Conservation (phyloP, 2,329 filamentous ascomycete genomes). For the Diaporthe sp. region DNA sequence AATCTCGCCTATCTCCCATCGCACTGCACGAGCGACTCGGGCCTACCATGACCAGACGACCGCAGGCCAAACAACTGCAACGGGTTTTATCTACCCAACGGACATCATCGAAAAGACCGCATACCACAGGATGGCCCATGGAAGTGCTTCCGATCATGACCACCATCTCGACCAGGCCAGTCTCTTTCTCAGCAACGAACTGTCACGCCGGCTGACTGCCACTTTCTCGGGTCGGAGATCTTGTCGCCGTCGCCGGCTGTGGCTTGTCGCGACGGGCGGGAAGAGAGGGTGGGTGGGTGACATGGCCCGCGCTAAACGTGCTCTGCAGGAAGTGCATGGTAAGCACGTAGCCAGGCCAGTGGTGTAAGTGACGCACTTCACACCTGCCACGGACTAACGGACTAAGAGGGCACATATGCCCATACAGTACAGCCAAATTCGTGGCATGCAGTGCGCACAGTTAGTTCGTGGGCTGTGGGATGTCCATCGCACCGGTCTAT, state of each 20-base stretch:
- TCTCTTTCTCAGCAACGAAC: background rate
- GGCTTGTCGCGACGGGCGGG: background rate
- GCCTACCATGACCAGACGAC: background rate
- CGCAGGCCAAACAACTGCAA: background rate
- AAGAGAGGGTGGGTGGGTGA: background rate
- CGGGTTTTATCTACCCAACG: background rate
- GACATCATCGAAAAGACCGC: background rate
- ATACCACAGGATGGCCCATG: too few species aligned
- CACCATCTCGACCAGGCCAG: background rate
- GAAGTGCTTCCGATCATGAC: background rate
- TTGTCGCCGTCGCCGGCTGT: background rate
- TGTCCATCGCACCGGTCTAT: background rate
- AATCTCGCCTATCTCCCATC: background rate
- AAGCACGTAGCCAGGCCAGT: background rate
- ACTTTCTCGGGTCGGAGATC: background rate
- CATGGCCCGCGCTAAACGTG: background rate
- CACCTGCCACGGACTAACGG: background rate
- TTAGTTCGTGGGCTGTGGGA: background rate
- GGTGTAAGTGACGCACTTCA: background rate
- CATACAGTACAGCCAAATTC: too few species aligned
- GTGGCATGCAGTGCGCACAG: background rate
- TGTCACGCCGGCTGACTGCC: background rate
- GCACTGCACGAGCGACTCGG: background rate
- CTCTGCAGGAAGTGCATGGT: background rate
- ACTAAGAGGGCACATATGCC: background rate